Percentiles rank a stretch among this genome's conserved stretches.
Evolutionary conservation across 2,329 filamentous ascomycete species (phyloP).

Genomic region (Parastagonospora avenae): DNA sequence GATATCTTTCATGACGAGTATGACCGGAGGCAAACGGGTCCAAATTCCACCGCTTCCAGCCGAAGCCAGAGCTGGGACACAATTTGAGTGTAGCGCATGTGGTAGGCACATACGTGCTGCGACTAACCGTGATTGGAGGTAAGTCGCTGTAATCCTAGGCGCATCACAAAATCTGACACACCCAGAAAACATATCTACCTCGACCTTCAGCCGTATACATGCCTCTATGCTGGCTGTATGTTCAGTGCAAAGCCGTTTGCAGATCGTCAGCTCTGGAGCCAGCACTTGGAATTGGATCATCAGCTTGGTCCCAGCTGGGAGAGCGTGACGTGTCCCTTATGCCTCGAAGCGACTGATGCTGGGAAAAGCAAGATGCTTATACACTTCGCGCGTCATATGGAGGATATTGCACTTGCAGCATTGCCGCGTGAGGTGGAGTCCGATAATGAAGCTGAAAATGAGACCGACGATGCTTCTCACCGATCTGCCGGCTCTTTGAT

Average conservation of each 20-base stretch:
- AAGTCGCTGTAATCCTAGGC: slow-evolving; percentile 1
- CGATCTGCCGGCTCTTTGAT: neutral
- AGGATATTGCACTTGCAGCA: slow-evolving; percentile 25
- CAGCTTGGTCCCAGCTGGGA: slow-evolving; percentile 18
- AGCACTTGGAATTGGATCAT: slow-evolving; percentile 25
- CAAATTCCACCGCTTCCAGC: slow-evolving; percentile 23
- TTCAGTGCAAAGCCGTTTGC: slow-evolving; percentile 18
- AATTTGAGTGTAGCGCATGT: slow-evolving; percentile 28
- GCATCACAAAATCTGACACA: neutral
- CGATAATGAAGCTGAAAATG: slow-evolving; percentile 16
- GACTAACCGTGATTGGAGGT: slow-evolving; percentile 29
- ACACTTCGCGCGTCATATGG: slow-evolving; percentile 30
- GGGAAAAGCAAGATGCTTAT: slow-evolving; percentile 15
- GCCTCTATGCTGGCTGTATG: slow-evolving; percentile 17
- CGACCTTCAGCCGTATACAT: slow-evolving; percentile 28
- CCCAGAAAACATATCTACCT: slow-evolving; percentile 27
- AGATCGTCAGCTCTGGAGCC: slow-evolving; percentile 16
- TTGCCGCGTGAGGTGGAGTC: slow-evolving; percentile 21
- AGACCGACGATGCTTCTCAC: neutral
- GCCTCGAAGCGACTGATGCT: slow-evolving; percentile 14
- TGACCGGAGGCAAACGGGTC: slow-evolving; percentile 12
- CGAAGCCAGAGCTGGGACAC: slow-evolving; percentile 19
- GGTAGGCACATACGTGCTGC: slow-evolving; percentile 12
- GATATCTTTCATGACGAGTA: slow-evolving; percentile 20
- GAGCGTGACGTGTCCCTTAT: slow-evolving; percentile 21